Base-by-base conservation (phyloP, 495 filamentous ascomycete genomes). In the Echria macrotheca region DNA sequence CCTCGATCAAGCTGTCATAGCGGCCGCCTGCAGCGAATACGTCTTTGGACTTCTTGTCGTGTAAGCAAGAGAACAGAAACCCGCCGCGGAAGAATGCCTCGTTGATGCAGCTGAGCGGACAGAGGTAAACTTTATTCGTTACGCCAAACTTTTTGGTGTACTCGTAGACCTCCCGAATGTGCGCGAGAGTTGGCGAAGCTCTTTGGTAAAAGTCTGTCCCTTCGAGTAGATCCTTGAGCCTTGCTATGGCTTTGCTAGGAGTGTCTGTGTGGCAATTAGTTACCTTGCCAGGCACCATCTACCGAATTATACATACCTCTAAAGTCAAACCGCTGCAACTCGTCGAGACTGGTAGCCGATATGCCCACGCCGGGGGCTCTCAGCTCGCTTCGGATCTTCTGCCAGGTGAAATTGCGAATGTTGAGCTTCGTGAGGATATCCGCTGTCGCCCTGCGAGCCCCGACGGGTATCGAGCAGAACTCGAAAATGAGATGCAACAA, bases 11-110 rank as follows among this genome's bases (percentile, higher is more conserved):
- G 17, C 78, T 76, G 61, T 98, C 93, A 64, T 97, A 98, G 22
- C 93, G 83, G 22, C 93, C 93, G 40, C 93, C 93, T 26, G 91
- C 93, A 1, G 91, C 93, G 56, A 98, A 89, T 8, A 97, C 86
- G 54, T 93, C 85, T 54, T 81, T 81, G 39, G 69, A 60, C 65
- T 91, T 95, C 47, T 76, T 84, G 66, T 97, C 94, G 55, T 89
- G 90, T 1, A 96, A 65, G 53, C 91, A 97, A 53, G 94, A 84
- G 61, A 98, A 98, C 21, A 97, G 69, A 17, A 97, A 73, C 28
- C 91, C 89, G 7, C 87, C 88, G 29, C 79, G 73, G 68, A 93
- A 98, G 66, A 97, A 96, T 38, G 86, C 86, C 57, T 95, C 91
- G 61, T 96, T 95, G 56, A 91, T 77, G 59, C 86, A 94, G 54